Evolutionary conservation across 2,329 filamentous ascomycete species (phyloP), one percentile per base, ranked within the genome.

Genomic region (Macrophomina tecta): DNA sequence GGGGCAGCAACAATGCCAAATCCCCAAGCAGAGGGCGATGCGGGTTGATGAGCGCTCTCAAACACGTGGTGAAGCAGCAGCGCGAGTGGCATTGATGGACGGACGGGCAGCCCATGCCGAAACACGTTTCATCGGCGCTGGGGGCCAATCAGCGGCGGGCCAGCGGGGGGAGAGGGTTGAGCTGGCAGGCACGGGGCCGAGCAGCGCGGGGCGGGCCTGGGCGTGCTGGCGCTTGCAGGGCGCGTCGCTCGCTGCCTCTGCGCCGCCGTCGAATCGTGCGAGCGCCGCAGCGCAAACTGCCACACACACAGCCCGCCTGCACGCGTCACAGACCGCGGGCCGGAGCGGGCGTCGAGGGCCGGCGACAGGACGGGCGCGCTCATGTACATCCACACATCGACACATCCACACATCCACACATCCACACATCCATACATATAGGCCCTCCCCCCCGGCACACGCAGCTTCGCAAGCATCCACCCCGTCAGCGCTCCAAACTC

Each of bases 51-150:
- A 7, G 12, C 1, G 11, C 42, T 9, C 56, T 36, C 42, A 61
- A 61, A 61, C 56, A 36, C 56, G 30, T 61, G 23, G 40, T 61
- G 56, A 61, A 16, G 56, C 56, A 61, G 30, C 49, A 12, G 11
- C 5, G 28, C 38, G 18, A 40, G n/a, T 18, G 40, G 56, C 56
- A 61, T 48, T 61, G 56, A 61, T 28, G 28, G 42, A 9, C 28
- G 36, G 28, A 23, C 23, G 36, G 32, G 34, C 5, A 11, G 32
- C 42, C 56, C 58, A 62, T 62, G 58, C 58, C 45, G 42, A 62
- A 62, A 62, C 58, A 62, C 58, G 58, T 62, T 62, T 62, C 58
- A 62, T 23, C 34, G 8, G 14, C 23, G 23, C 40, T 28, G 9
- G 28, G 56, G 28, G 36, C 9, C 58, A 49, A 36, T 48, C 42